Evolutionary conservation across 179 eudicot species (phyloP).

Genomic region (Silene noctiflora): DNA sequence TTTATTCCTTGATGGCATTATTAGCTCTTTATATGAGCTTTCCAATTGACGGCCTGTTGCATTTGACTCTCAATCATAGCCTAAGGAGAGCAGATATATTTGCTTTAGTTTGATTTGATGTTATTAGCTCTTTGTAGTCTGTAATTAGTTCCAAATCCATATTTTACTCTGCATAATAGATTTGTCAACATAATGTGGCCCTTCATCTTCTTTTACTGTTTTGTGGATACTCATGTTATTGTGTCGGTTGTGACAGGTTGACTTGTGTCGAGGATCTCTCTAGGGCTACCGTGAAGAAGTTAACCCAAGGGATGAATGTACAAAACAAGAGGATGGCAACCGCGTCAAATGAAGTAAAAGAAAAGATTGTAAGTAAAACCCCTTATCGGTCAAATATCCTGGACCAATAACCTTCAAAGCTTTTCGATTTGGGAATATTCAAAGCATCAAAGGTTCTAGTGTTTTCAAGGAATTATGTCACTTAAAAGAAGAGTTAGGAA

Average conservation of each 20-base stretch:
- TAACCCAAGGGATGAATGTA: constrained; percentile 89
- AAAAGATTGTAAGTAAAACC: constrained; percentile 58
- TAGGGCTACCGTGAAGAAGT: constrained; percentile 72
- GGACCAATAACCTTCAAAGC: neutral
- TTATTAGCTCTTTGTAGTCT: neutral
- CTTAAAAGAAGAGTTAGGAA: neutral
- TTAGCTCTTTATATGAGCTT: too few species aligned
- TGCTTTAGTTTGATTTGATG: neutral
- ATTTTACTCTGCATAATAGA: neutral
- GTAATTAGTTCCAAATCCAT: neutral
- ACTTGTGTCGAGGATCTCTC: constrained; percentile 76
- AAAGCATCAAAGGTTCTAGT: neutral
- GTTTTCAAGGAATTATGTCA: constrained; percentile 5
- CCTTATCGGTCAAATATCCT: neutral
- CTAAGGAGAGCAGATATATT: neutral
- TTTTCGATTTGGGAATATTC: neutral
- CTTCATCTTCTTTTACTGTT: neutral
- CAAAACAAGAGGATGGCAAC: constrained; percentile 72
- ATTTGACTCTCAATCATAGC: neutral
- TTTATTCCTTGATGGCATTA: neutral
- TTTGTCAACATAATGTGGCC: neutral
- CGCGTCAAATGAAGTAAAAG: constrained; percentile 82
- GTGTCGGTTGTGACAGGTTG: constrained; percentile 47
- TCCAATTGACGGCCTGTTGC: too few species aligned
- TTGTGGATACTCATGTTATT: constrained; percentile 11